Base-by-base conservation (phyloP, 1,284 basidiomycete species). In the Sporisorium exsertum region DNA sequence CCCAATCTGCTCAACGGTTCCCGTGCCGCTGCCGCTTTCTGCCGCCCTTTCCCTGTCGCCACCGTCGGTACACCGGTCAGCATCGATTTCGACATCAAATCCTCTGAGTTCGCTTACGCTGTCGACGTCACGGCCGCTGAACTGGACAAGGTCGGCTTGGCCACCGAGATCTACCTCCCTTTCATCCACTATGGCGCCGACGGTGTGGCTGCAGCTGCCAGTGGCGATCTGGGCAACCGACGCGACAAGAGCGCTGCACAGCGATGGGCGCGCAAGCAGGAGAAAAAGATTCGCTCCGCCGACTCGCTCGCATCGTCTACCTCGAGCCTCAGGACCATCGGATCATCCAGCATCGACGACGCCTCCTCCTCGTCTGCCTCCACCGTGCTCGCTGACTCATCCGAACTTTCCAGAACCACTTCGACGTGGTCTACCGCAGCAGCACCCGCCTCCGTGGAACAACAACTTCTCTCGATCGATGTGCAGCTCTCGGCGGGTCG, bases 101-200 rank as follows among this genome's bases (percentile, higher is more conserved):
- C 73, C 15, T 79, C 78, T 47, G 66, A 78, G 35, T 81, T 83
- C 67, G 52, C 26, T 15, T 71, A 64, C 43, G 53, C 56, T 22
- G 42, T 83, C 26, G 68, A 77, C 46, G 56, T 78, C 18, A 68
- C 71, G 13, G 55, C 40, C 15, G 42, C 64, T 33, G 72, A 83
- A 9, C 9, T 72, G 16, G 55, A 51, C 26, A 35, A 58, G 1
- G 43, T 12, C 15, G 86, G 86, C 26, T 85, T 90, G 2, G 88
- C 90, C 13, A 96, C 94, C 12, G 94, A 95, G 88, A 91, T 97
- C 18, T 97, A 90, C 84, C 85, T 97, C 0, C 95, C 95, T 1
- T 88, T 93, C 58, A 90, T 95, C n/a, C 94, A 97, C 85, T 97
- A 91, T 81, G 94, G 93, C 5, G 88, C 88, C 13, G 87, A 88